These are phyloP conservation scores for Zangia roseola DNA, from an alignment of 768 basidiomycete species.

Conservation along the genomic window DNA sequence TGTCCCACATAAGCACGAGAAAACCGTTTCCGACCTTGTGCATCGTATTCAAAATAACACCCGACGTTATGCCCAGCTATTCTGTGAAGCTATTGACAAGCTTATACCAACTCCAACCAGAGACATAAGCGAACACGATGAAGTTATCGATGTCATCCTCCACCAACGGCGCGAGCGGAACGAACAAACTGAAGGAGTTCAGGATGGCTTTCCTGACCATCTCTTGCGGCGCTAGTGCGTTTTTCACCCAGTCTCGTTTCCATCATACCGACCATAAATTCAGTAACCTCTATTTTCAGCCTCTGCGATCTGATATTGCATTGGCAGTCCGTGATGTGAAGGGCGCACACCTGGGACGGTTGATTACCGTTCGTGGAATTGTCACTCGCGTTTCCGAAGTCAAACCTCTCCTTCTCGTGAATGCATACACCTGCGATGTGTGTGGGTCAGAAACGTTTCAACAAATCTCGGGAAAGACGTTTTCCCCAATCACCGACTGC, in stretches of 20 bases:
- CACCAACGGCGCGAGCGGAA: slow-evolving; percentile 92
- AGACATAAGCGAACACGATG: slow-evolving; percentile 87
- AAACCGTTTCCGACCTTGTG: slow-evolving; percentile 71
- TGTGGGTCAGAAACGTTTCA: slow-evolving; percentile 99
- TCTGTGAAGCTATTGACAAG: slow-evolving; percentile 87
- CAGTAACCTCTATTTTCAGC: slow-evolving; percentile 94
- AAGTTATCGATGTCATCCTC: slow-evolving; percentile 95
- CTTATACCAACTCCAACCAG: slow-evolving; percentile 86
- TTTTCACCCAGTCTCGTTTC: background rate
- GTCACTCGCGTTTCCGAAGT: slow-evolving; percentile 99
- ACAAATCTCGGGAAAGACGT: slow-evolving; percentile 89
- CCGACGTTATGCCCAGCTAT: slow-evolving; percentile 85
- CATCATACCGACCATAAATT: slow-evolving; percentile 13
- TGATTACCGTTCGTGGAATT: slow-evolving; percentile 97
- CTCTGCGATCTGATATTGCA: slow-evolving; percentile 69
- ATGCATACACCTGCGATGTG: slow-evolving; percentile 97
- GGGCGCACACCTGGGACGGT: slow-evolving; percentile 79
- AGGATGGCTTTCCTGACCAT: slow-evolving; percentile 85
- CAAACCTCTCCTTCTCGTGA: slow-evolving; percentile 94
- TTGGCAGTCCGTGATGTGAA: slow-evolving; percentile 92
- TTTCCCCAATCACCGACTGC: slow-evolving; percentile 86
- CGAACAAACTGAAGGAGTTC: slow-evolving; percentile 68
- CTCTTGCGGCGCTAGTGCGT: slow-evolving; percentile 94
- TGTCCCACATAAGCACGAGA: slow-evolving; percentile 52
- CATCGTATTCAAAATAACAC: slow-evolving; percentile 79